Conservation (phyloP, 768 basidiomycete species). For the Rhodosporidiobolus odoratus region DNA sequence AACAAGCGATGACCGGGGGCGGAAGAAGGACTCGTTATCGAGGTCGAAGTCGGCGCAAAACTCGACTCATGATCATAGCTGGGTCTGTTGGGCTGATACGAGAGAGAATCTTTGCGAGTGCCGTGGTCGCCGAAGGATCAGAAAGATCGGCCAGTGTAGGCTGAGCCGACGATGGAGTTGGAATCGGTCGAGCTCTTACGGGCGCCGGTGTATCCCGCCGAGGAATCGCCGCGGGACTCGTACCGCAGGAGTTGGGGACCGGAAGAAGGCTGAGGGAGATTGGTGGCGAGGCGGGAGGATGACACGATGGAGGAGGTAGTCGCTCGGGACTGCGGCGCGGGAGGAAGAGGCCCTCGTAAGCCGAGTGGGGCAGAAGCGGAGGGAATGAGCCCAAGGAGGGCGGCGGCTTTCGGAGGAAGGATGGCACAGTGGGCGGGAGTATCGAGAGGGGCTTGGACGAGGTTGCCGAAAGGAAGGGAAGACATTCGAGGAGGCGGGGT, state of each 20-base stretch:
- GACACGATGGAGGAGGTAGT: not conserved
- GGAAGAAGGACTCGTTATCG: not conserved
- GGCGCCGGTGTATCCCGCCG: too few relatives aligned
- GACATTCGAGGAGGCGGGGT: not conserved
- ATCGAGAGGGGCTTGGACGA: not conserved
- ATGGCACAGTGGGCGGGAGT: not conserved
- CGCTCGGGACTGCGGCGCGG: not conserved
- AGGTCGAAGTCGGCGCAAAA: not conserved
- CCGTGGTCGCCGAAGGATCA: too few relatives aligned
- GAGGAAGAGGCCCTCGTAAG: not conserved
- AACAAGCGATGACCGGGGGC: not conserved
- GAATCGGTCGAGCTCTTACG: too few relatives aligned
- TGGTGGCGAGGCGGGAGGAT: not conserved
- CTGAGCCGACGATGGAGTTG: too few relatives aligned
- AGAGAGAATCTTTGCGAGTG: conserved; percentile 13
- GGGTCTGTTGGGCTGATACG: not conserved
- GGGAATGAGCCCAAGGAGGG: conserved; percentile 23
- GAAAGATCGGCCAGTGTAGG: too few relatives aligned
- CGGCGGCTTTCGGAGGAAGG: conserved; percentile 27
- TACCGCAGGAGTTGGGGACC: too few relatives aligned
- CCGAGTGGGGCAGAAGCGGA: not conserved
- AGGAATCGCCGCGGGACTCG: too few relatives aligned
- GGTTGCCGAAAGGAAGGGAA: conserved; percentile 20
- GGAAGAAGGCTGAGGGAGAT: not conserved
- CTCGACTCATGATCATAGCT: not conserved